Base-by-base conservation (phyloP, 768 basidiomycete genomes). In the Mycena indigotica region DNA sequence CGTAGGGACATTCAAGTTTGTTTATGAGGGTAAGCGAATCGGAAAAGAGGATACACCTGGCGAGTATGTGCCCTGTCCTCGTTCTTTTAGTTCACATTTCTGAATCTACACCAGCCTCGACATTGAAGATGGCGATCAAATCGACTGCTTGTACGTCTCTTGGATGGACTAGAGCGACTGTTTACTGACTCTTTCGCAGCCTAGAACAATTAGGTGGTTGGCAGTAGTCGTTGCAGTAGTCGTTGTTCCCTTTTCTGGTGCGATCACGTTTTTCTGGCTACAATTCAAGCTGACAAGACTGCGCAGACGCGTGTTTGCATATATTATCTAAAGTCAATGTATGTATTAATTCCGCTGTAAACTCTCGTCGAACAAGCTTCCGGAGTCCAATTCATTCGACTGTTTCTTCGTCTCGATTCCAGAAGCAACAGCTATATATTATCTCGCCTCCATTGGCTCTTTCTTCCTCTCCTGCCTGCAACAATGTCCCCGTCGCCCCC, bases 1-100 rank as follows among this genome's bases (percentile, higher is more conserved):
- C 40, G 26, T 39, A 88, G 87, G 84, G 16, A 85, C 87, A 0
- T 82, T 89, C 61, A 84, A 81, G 58, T 89, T 89, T 57, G 75
- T 74, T 0, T 82, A 77, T 50, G 83, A 86, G 1, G 86, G 85
- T 0, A 65, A 73, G 2, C 77, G 87, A 29, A 55, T 89, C 30
- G 65, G 57, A 16, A 55, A 70, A 29, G 74, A 81, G 0, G 78
- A 83, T 24, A 86, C 85, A 3, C 87, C 87, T 12, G 79, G 73
- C 35, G 71, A 48, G 87, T 89, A 58, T 59, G 76, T 69, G 28
- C 3, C 30, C 56, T 41, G 57, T 40, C 29, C 16, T 29, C 56
- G 21, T n/a, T 24, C 40, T 25, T 26, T 32, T 45, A 26, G 21
- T 52, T 50, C 51, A 40, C 19, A 39, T 50, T 41, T 32, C 32